Base-by-base conservation (phyloP, 2,329 filamentous ascomycete species). In the Alternaria longipes region DNA sequence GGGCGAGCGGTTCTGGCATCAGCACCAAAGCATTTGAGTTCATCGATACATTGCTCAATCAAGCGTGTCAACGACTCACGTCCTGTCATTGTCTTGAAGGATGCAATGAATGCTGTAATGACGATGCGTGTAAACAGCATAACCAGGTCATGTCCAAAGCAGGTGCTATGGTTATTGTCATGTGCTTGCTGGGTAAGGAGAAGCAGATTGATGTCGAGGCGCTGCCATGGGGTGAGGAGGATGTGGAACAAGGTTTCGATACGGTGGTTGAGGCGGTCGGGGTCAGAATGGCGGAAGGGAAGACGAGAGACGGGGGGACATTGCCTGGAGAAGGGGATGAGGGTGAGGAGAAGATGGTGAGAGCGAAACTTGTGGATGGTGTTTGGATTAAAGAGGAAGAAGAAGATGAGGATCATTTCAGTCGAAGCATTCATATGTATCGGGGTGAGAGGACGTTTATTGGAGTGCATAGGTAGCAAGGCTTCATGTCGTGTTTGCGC, bases 91-190 rank as follows among this genome's bases (percentile, higher is more conserved):
- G 94, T 73, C 79, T 88, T 11, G 87, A 90, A 59, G 95, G 95
- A 0, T 98, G 95, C 78, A 81, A 94, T 22, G 94, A 97, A 78
- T 99, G 95, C 78, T 93, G 96, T 44, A 93, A 91, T 65, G 91
- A 90, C 63, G 92, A 96, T 77, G 81, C 87, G 56, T 98, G 95
- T 78, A 92, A 91, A 77, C 88, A 97, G 78, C 87, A 89, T 55
- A 97, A 97, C 75, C 87, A 92, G 72, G 93, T 98, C 9, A 95
- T 97, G 90, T 95, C 91, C 73, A 98, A 97, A 79, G 92, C 90
- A 0, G 94, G 94, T 0, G 90, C 91, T 8, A 88, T 87, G 57
- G 93, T 97, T 24, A 89, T 98, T 30, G 80, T 98, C 59, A 91
- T 90, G 79, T 88, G 86, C 63, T 75, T 97, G 56, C 77, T 97